Base-by-base conservation (phyloP, 139 green algal species). In the Ettlia oleoabundans region DNA sequence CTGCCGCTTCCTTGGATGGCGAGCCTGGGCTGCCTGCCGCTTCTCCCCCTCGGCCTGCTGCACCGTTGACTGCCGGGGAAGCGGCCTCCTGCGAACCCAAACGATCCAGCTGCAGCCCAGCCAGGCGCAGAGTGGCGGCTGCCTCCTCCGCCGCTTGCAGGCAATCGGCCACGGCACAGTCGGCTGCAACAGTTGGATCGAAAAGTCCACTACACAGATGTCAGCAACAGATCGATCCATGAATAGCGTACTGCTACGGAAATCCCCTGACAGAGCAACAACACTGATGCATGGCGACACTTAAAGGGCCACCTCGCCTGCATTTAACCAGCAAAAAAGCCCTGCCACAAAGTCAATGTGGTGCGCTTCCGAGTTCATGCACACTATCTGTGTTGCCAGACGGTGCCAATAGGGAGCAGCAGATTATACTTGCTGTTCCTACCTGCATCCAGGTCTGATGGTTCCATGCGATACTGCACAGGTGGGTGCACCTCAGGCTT, bases 141-240 rank as follows among this genome's bases (percentile, higher is more conserved):
- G 52, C 65, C 2, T n/a, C 65, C 4, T 38, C 64, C 1, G 32
- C 66, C 0, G 55, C 63, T 1, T 51, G 1, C 75, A 78, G 22
- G 53, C 73, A 83, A n/a, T 2, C 33, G 4, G 30, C 62, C 7
- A 73, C 21, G 1, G 75, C 67, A 3, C 26, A 24, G 32, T 67
- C 40, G 1, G 66, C 66, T 91, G 62, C 62, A 82, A 15, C 28
- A n/a, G 2, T n/a, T n/a, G n/a, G n/a, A n/a, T n/a, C n/a, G n/a
- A n/a, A 5, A 3, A 58, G 1, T 33, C 9, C 13, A 19, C 28
- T 6, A 13, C 2, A 52, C 9, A 40, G 19, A 28, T 4, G 62
- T 24, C 19, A 15, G 69, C 18, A 18, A 30, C n/a, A n/a, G 28
- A 1, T 13, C 37, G 26, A 18, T 15, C 10, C 19, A 0, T 3